A percentile compares a stretch with the other conserved stretches of the same genome.
Evolutionary conservation across 306 rosid genomes (phyloP).

Genomic region (Geum urbanum): DNA sequence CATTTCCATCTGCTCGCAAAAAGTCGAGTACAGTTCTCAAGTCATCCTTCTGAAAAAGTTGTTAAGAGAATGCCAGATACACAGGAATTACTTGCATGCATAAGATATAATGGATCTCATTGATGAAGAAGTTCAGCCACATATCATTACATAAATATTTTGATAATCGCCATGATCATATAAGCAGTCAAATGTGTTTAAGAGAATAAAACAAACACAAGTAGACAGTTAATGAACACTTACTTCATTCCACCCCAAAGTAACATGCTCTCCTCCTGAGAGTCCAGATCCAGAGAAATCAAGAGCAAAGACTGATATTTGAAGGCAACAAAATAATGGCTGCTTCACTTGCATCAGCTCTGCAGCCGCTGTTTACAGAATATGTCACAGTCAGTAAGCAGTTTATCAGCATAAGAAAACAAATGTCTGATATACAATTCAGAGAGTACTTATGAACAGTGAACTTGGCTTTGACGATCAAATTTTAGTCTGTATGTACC

Average conservation of each 20-base stretch:
- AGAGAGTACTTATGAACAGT: slow-evolving; percentile 1
- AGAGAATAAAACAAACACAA: not conserved
- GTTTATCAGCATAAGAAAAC: slow-evolving; percentile 1
- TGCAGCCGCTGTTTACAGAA: slow-evolving; percentile 75
- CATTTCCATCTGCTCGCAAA: slow-evolving; percentile 82
- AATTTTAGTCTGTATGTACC: not conserved
- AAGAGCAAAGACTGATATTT: slow-evolving; percentile 79
- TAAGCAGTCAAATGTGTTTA: not conserved
- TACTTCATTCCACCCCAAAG: slow-evolving; percentile 96
- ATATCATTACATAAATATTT: not conserved
- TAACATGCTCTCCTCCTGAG: slow-evolving; percentile 95
- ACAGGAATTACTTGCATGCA: slow-evolving; percentile 10
- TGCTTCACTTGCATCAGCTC: slow-evolving; percentile 97
- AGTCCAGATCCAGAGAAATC: slow-evolving; percentile 98
- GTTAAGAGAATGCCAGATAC: slow-evolving; percentile 22
- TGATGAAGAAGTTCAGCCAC: not conserved
- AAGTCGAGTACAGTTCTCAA: slow-evolving; percentile 72
- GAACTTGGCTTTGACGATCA: not conserved
- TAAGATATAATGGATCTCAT: not conserved
- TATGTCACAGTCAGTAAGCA: slow-evolving; percentile 31
- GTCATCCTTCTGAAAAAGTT: slow-evolving; percentile 76
- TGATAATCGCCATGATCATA: not conserved
- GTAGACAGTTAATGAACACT: slow-evolving; percentile 28
- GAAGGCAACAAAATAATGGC: slow-evolving; percentile 90
- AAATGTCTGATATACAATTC: slow-evolving; percentile 1